Evolutionary conservation across 2,329 filamentous ascomycete species (phyloP), one percentile per base, ranked within the genome.

Genomic region (Tolypocladium amazonense): DNA sequence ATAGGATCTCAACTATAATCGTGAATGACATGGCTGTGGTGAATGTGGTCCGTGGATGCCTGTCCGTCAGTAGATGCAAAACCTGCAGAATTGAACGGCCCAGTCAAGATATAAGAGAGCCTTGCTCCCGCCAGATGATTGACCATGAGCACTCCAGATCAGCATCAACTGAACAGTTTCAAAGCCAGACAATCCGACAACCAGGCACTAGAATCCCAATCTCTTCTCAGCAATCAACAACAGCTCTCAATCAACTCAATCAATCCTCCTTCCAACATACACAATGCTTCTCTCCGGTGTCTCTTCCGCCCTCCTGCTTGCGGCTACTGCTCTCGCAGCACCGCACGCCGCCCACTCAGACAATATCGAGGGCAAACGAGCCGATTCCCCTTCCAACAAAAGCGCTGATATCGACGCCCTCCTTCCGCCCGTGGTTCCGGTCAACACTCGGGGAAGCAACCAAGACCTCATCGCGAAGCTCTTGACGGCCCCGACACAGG

Each of bases 401-500:
- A 9, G 20, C 25, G 27, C 27, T 37, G 61, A 64, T 57, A 63
- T 67, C 60, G 58, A 68, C 56, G 59, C 61, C 41, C 57, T 61
- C 30, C 63, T 71, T 1, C 70, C 70, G 0, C 64, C 68, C 1
- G 39, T 70, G 35, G 69, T 72, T 15, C 65, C 66, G 6, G 59
- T 69, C 62, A 71, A 71, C 64, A 65, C 68, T 5, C 66, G 68
- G 43, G 62, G 62, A 33, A 67, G 65, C 27, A 62, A 72, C 55
- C 37, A 50, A 23, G 64, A 66, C 23, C 65, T 72, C 56, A 71
- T 72, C 59, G 38, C 66, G 25, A 68, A 69, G 59, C 66, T 72
- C 57, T 56, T 70, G 27, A 70, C 68, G 0, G 64, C 67, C 0
- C 64, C 71, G 0, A 73, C 72, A 0, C 68, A 71, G 35, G 60